Evolutionary conservation across 305 asterid species (phyloP), one percentile per base, ranked within the genome.

Genomic region (Ilex paraguariensis): DNA sequence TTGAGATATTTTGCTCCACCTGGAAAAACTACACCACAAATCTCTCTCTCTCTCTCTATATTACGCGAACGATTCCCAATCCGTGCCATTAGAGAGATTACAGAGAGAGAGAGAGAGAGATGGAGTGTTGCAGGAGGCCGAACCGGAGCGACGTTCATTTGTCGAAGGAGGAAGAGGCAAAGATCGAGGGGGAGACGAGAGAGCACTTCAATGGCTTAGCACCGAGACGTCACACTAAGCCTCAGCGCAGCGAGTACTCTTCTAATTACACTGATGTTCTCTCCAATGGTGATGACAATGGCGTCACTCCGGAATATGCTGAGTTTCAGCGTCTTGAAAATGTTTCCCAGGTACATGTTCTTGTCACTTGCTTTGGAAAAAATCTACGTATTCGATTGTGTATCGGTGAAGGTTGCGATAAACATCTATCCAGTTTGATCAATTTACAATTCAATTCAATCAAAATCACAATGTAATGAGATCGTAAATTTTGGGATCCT

Each of bases 201-300:
- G 80, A 77, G 16, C 73, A 85, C 78, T 89, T 85, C 60, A 96
- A 89, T 45, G 87, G 66, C 6, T 64, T 74, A 44, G 90, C 97
- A 63, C 97, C 97, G 5, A 82, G 81, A 65, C 91, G 98, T 42
- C 98, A 89, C 78, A 73, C 88, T 9, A 92, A 92, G 73, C 98
- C 98, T 56, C 96, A 83, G 65, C 90, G 98, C 28, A 92, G 98
- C 68, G 98, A 92, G 3, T 71, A 84, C 62, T 75, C 95, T 54
- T 52, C 90, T 16, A 70, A 77, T 14, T 89, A 88, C 44, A 51
- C 71, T n/a, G 95, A 92, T 58, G 69, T 79, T 46, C 46, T 66
- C 64, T 39, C 85, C 48, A 40, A 73, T 32, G 44, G 9, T 49
- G 75, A 72, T 36, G n/a, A 16, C 10, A 15, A 14, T 17, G 71